Percentiles rank a stretch among this genome's conserved stretches.
Evolutionary conservation across 768 basidiomycete species (phyloP).

Genomic region (Cystofilobasidium bisporidii): DNA sequence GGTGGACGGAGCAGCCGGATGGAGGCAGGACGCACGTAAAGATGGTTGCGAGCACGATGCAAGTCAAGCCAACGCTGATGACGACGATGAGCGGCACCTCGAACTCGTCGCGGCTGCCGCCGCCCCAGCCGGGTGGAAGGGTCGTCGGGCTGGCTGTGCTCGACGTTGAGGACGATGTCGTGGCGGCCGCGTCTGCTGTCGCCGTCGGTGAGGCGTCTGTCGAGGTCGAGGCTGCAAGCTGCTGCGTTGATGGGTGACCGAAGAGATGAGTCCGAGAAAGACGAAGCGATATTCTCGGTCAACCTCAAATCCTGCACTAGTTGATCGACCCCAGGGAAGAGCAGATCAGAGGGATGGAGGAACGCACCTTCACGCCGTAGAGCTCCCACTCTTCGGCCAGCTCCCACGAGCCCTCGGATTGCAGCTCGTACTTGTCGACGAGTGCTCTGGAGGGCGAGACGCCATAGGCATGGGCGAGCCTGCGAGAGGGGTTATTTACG

Average conservation of each 20-base stretch:
- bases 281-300: not conserved
- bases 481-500: not conserved
- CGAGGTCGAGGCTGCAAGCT: not conserved
- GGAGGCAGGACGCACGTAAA: constrained; percentile 7
- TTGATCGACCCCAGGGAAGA: not conserved
- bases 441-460: not conserved
- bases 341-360: not conserved
- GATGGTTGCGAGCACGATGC: constrained; percentile 10
- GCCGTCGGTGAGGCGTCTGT: not conserved
- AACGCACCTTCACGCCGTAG: not conserved
- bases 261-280: too few relatives aligned
- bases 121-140: constrained; percentile 10
- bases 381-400: not conserved
- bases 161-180: not conserved
- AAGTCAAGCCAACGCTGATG: constrained; percentile 7
- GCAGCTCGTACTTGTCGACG: constrained; percentile 2
- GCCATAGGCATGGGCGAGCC: not conserved
- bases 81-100: constrained; percentile 16
- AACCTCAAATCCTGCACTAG: too few relatives aligned
- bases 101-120: constrained; percentile 1
- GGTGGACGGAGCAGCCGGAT: not conserved
- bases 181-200: not conserved
- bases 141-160: not conserved
- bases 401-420: not conserved
- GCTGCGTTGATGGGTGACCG: too few relatives aligned